Evolutionary conservation across 2,329 filamentous ascomycete genomes (phyloP), one percentile per base, ranked within the genome.

Genomic region (Penicillium sp.): DNA sequence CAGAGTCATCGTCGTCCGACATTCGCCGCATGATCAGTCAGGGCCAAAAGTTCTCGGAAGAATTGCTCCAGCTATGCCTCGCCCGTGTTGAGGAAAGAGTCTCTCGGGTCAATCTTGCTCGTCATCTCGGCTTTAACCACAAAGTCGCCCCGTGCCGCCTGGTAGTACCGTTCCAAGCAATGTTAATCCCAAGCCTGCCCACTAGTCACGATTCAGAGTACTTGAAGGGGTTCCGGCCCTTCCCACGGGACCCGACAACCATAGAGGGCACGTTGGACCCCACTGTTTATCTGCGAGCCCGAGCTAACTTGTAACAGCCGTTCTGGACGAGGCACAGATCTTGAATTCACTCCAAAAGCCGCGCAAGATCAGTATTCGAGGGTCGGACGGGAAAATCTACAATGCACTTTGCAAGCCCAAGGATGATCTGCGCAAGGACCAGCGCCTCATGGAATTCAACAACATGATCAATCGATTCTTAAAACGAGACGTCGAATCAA

Each of bases 361-460:
- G 10, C 84, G 92, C 44, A 93, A 92, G 59, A 82, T 99, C 47
- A 93, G 84, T 13, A 88, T 93, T 6, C 82, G 88, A 47, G 93
- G 92, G 0, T 92, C 88, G 0, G 90, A 99, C 69, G 93, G 95
- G 6, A 87, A 86, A 50, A 79, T 80, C 15, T 98, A 98, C 68
- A 88, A 89, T 56, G 81, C 98, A 6, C 79, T 99, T 48, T 95
- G 95, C 75, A 98, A 99, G 66, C 95, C 93, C 7, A 97, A 97
- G 69, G 93, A 98, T 67, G 95, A 99, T 68, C 80, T 99, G 23
- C 87, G 93, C 44, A 98, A 95, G 58, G 95, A 99, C 63, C 92
- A 97, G 69, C 89, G 93, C 44, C 83, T 98, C 18, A 98, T 98
- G 91, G 95, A 98, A 66, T 98, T 98, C 77, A 98, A 97, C 67